Base-by-base conservation (phyloP, 306 rosid species). In the Datisca glomerata region DNA sequence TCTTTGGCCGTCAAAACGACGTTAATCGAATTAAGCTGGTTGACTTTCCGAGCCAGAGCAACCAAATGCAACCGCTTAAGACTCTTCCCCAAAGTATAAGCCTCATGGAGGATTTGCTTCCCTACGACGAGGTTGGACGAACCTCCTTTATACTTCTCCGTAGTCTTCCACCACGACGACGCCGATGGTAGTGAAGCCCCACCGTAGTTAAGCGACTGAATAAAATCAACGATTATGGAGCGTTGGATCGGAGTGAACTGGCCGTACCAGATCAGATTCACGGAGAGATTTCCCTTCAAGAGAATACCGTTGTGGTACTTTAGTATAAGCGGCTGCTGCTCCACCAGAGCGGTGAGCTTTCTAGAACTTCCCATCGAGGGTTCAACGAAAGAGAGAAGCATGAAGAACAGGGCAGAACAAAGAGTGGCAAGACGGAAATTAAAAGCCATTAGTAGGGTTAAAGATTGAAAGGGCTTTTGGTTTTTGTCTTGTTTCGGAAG, bases 211-310 rank as follows among this genome's bases (percentile, higher is more conserved):
- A 89, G 54, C 1, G 97, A 89, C 34, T 67, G 72, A 1, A 89
- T 21, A 59, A 89, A 89, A 60, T 89, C 95, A 0, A 72, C 78
- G 61, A 80, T 48, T 45, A 83, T 63, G 47, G 94, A 74, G 0
- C 97, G 86, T 14, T 89, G 97, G 59, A 61, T 59, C 0, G 97
- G 79, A 0, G 86, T 72, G 45, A 89, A 89, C 5, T 47, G 16
- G 0, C 95, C 95, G 57, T 89, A 89, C 97, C 97, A 89, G 7
- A 89, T 43, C 3, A 89, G 69, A 59, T 89, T 83, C 9, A 83
- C 86, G 61, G 86, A 49, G 71, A 89, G 60, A 23, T 61, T 63
- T 0, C 97, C 97, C 33, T 89, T 89, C 0, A 89, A 60, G 35
- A 89, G 95, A 39, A 72, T 58, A 1, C 95, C 95, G 73, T 89